phyloP scores from a whole-genome alignment of 176 grass and related monocot genomes.

The Musa acuminata region DNA sequence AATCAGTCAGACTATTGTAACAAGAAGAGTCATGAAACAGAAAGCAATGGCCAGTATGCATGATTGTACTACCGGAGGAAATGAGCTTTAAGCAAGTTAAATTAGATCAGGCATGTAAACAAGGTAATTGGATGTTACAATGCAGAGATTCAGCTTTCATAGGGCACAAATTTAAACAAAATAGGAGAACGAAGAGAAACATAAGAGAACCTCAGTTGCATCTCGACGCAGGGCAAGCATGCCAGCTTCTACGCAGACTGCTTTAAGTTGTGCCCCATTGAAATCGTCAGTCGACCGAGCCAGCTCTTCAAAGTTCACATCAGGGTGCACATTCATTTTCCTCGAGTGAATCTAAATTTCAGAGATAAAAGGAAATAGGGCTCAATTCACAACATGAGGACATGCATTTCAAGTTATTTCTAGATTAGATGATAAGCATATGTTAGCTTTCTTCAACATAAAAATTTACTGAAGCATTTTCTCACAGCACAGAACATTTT shows the following conservation, averaged over 20 bases:
- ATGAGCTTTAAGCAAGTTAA: too few relatives aligned
- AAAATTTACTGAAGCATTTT: not conserved
- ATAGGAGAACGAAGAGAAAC: not conserved
- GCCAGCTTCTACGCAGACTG: conserved; percentile 92
- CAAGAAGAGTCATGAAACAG: not conserved
- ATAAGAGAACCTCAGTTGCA: conserved; percentile 59
- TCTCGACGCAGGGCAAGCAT: conserved; percentile 88
- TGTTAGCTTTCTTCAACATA: not conserved
- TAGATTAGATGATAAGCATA: not conserved
- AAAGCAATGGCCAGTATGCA: not conserved
- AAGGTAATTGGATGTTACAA: not conserved
- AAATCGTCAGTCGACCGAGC: conserved; percentile 83
- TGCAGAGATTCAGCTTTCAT: too few relatives aligned
- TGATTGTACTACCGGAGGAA: not conserved
- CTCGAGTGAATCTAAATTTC: conserved; percentile 69
- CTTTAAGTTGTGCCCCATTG: conserved; percentile 86
- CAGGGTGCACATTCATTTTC: conserved; percentile 87
- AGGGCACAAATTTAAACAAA: not conserved
- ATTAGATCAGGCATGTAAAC: not conserved
- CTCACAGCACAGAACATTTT: not conserved
- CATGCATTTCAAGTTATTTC: not conserved
- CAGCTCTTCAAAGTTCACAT: conserved; percentile 95
- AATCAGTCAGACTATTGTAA: too few relatives aligned
- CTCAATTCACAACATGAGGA: conserved; percentile 6
- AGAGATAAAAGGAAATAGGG: not conserved